These are phyloP conservation scores for Saturnispora diversa DNA, from an alignment of 805 yeast genomes.

Conservation along the genomic window DNA sequence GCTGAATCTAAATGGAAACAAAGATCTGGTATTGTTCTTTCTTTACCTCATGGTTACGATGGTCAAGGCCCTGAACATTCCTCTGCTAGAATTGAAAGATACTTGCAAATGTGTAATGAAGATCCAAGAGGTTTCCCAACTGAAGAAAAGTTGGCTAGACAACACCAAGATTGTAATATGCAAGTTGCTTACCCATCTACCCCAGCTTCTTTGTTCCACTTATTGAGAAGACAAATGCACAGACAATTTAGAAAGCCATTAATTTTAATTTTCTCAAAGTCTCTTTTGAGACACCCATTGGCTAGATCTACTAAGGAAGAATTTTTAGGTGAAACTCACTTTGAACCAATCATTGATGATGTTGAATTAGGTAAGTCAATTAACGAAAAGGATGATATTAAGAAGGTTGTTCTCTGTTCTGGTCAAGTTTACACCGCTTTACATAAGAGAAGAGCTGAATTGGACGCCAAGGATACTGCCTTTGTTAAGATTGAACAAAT, in stretches of 20 bases:
- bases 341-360: conserved; percentile 96
- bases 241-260: conserved; percentile 96
- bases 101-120: conserved; percentile 90
- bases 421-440: conserved; percentile 96
- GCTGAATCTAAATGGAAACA: conserved; percentile 99
- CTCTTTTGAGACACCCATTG: conserved; percentile 92
- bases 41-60: conserved; percentile 98
- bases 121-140: conserved; percentile 93
- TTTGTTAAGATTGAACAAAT: conserved; percentile 85
- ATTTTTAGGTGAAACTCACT: conserved; percentile 84
- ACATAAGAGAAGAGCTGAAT: conserved; percentile 75
- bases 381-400: conserved; percentile 71
- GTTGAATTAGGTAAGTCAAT: conserved; percentile 73
- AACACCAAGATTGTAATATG: conserved; percentile 97
- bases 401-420: conserved; percentile 72
- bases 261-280: conserved; percentile 82
- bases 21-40: conserved; percentile 91
- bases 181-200: conserved; percentile 98
- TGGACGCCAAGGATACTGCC: conserved; percentile 78
- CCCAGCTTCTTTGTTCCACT: conserved; percentile 93
- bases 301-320: conserved; percentile 81
- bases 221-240: conserved; percentile 97
- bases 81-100: conserved; percentile 94
- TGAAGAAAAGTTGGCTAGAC: conserved; percentile 81
- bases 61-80: conserved; percentile 99